These are phyloP conservation scores for Colletotrichum cordylinicola DNA, from an alignment of 2,329 filamentous ascomycete genomes.

Conservation along the genomic window DNA sequence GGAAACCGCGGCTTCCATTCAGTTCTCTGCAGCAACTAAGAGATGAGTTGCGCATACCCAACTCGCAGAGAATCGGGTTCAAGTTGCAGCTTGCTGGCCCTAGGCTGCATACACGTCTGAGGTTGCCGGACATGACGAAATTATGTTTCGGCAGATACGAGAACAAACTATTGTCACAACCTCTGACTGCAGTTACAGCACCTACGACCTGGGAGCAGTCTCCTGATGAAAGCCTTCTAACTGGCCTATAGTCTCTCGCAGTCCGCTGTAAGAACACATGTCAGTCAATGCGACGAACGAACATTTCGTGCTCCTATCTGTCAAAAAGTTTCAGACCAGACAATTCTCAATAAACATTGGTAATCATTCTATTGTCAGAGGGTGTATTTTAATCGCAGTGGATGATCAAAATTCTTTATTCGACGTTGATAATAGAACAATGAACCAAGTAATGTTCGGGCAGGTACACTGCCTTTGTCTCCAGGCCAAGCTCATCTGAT, in stretches of 20 bases:
- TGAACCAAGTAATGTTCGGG: neutral
- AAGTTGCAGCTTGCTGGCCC: neutral
- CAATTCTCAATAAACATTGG: neutral
- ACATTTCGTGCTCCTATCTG: too few relatives aligned
- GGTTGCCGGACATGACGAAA: neutral
- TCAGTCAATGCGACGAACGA: too few relatives aligned
- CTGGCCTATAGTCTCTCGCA: neutral
- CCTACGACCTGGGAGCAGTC: neutral
- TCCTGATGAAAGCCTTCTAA: neutral
- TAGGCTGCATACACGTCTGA: neutral
- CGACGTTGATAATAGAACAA: neutral
- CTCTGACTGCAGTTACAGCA: neutral
- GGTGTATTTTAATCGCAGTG: rapidly evolving
- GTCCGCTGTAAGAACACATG: neutral
- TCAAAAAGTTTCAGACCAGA: neutral
- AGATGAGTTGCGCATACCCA: neutral
- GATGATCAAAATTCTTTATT: rapidly evolving
- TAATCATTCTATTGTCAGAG: neutral
- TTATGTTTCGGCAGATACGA: neutral
- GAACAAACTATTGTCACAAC: neutral
- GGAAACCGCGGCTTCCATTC: neutral
- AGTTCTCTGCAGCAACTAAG: neutral
- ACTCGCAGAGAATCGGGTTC: neutral
- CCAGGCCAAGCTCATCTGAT: too few relatives aligned
- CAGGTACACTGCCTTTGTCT: neutral